phyloP scores from a whole-genome alignment of 139 green algal species.

The Auxenochlorella pyrenoidosa region DNA sequence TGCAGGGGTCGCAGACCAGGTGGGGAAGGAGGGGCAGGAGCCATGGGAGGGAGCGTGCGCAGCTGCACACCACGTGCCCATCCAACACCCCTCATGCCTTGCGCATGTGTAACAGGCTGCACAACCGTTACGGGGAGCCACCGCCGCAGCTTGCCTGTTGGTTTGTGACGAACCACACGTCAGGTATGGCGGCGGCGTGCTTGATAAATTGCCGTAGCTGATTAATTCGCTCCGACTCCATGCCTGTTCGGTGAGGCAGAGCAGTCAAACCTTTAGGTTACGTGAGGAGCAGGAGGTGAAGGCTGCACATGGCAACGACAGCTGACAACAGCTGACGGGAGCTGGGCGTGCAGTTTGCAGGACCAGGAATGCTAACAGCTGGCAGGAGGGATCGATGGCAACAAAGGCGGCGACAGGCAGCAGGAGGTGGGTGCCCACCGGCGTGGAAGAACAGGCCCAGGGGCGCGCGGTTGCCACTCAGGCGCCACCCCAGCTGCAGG shows the following conservation, averaged over 20 bases:
- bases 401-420: too few species aligned
- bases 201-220: not conserved
- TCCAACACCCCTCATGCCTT: too few species aligned
- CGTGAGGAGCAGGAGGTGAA: not conserved
- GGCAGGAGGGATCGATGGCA: too few species aligned
- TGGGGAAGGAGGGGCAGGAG: not conserved
- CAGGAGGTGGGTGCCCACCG: not conserved
- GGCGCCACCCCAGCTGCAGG: constrained; percentile 7
- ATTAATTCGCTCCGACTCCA: not conserved
- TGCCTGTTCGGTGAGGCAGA: not conserved
- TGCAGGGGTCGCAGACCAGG: not conserved
- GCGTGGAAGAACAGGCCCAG: constrained; percentile 17
- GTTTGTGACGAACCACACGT: constrained; percentile 13
- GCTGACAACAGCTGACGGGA: too few species aligned
- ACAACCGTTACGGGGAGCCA: too few species aligned
- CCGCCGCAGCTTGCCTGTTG: not conserved
- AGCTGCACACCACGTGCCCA: not conserved
- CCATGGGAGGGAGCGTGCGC: not conserved
- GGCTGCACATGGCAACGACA: too few species aligned
- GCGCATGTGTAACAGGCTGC: too few species aligned
- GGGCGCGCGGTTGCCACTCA: not conserved
- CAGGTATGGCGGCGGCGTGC: not conserved
- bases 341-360: too few species aligned
- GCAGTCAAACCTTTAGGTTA: too few species aligned
- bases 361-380: not conserved